These are phyloP conservation scores for Jackrogersella multiformis DNA, from an alignment of 495 filamentous ascomycete species.

Conservation along the genomic window DNA sequence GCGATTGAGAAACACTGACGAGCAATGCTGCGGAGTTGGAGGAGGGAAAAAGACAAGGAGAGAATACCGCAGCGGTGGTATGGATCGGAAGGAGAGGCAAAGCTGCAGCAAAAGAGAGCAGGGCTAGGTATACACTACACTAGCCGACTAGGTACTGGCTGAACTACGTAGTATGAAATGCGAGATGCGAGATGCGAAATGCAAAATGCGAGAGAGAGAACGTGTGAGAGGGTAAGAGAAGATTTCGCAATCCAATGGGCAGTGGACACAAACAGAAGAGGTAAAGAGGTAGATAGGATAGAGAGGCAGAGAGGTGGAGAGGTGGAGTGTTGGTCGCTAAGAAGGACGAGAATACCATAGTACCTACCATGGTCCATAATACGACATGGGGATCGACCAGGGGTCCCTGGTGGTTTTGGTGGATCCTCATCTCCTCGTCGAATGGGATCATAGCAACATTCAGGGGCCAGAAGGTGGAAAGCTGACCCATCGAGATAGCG, in stretches of 20 bases:
- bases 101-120: slow-evolving; percentile 31
- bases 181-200: slow-evolving; percentile 4
- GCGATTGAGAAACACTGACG: slow-evolving; percentile 28
- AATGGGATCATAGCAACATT: slow-evolving; percentile 34
- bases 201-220: slow-evolving; percentile 11
- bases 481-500: slow-evolving; percentile 31
- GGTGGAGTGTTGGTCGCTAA: no score
- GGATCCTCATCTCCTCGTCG: slow-evolving; percentile 21
- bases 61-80: slow-evolving; percentile 30
- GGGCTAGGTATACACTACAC: no score
- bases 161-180: no score
- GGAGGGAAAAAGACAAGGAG: slow-evolving; percentile 32
- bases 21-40: slow-evolving; percentile 25
- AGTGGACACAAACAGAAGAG: slow-evolving; percentile 13
- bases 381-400: slow-evolving; percentile 31
- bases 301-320: neutral
- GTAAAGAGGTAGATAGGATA: no score
- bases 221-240: slow-evolving; percentile 27
- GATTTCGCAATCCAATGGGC: neutral
- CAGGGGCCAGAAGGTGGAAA: slow-evolving; percentile 25
- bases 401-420: slow-evolving; percentile 30
- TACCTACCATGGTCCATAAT: slow-evolving; percentile 31
- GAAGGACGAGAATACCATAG: slow-evolving; percentile 9
- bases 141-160: no score
- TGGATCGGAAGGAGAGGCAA: slow-evolving; percentile 38